A percentile compares a stretch with the other conserved stretches of the same genome.
Conservation (phyloP, 495 filamentous ascomycete genomes). For the Penicillium crystallinum region DNA sequence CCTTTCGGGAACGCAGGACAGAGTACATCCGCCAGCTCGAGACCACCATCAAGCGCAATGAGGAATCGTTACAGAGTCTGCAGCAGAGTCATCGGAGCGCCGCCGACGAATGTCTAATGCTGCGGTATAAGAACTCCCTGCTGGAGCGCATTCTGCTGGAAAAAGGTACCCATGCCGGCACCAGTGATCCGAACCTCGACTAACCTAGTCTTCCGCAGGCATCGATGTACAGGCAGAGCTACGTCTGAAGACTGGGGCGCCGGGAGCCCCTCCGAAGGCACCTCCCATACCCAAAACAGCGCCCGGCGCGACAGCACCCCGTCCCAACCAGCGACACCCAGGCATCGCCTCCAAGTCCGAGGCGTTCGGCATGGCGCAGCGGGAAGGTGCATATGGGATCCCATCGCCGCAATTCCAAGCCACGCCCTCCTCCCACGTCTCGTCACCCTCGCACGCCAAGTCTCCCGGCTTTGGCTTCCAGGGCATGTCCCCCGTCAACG, state of each 20-base stretch:
- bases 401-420: conserved; percentile 63
- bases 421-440: conserved; percentile 76
- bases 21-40: conserved; percentile 99
- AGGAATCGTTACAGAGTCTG: conserved; percentile 83
- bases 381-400: conserved; percentile 45
- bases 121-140: conserved; percentile 96
- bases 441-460: conserved; percentile 67
- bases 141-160: conserved; percentile 92
- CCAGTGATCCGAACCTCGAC: not conserved
- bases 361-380: conserved; percentile 50
- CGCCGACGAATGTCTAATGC: conserved; percentile 96
- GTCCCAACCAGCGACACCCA: conserved; percentile 60
- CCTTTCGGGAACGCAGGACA: conserved; percentile 91
- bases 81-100: conserved; percentile 92
- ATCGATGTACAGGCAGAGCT: conserved; percentile 98
- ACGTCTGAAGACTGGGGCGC: conserved; percentile 71
- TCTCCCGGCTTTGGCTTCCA: conserved; percentile 68
- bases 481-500: conserved; percentile 61
- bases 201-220: conserved; percentile 46
- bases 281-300: conserved; percentile 51
- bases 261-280: conserved; percentile 59
- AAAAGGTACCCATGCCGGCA: conserved; percentile 58
- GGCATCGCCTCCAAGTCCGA: conserved; percentile 70
- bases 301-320: conserved; percentile 10
- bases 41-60: conserved; percentile 94